These are phyloP conservation scores for Leptographium wingfieldii DNA, from an alignment of 2,329 filamentous ascomycete genomes.

Conservation along the genomic window DNA sequence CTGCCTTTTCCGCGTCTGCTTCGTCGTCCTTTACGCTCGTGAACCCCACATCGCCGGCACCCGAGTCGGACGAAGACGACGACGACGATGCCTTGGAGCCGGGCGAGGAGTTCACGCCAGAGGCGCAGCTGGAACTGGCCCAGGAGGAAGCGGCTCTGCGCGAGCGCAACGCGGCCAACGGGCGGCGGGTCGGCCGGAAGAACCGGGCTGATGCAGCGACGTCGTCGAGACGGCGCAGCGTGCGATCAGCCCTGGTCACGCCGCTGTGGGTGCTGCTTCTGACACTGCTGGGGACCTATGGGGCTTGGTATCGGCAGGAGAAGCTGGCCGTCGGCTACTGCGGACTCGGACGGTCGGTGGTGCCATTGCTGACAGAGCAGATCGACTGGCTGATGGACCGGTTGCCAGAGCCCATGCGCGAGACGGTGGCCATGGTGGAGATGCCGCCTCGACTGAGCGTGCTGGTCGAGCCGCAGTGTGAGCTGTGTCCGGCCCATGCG, in stretches of 20 bases:
- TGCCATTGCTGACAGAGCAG: conserved; percentile 25
- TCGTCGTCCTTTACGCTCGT: neutral
- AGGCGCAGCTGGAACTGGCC: conserved; percentile 73
- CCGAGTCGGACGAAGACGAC: neutral
- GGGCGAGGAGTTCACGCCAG: conserved; percentile 88
- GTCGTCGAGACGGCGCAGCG: conserved; percentile 24
- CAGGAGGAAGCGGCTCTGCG: conserved; percentile 45
- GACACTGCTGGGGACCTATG: conserved; percentile 59
- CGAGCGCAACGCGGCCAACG: conserved; percentile 32
- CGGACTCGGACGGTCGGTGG: conserved; percentile 58
- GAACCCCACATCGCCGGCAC: neutral
- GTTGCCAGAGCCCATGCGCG: conserved; percentile 24
- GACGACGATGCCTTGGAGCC: conserved; percentile 37
- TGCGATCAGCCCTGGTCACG: conserved; percentile 36
- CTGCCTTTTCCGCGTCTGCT: neutral
- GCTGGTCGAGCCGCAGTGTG: conserved; percentile 67
- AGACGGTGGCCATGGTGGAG: conserved; percentile 15
- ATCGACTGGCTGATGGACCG: conserved; percentile 25
- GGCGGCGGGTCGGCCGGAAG: conserved; percentile 14
- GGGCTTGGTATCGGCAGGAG: conserved; percentile 79
- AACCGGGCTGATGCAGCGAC: conserved; percentile 1
- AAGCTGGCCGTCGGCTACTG: conserved; percentile 96
- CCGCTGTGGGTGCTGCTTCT: conserved; percentile 61
- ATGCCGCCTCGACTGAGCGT: conserved; percentile 61
- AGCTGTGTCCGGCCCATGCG: conserved; percentile 81